Evolutionary conservation across 2,329 filamentous ascomycete species (phyloP).

Genomic region (Plenodomus tracheiphilus): DNA sequence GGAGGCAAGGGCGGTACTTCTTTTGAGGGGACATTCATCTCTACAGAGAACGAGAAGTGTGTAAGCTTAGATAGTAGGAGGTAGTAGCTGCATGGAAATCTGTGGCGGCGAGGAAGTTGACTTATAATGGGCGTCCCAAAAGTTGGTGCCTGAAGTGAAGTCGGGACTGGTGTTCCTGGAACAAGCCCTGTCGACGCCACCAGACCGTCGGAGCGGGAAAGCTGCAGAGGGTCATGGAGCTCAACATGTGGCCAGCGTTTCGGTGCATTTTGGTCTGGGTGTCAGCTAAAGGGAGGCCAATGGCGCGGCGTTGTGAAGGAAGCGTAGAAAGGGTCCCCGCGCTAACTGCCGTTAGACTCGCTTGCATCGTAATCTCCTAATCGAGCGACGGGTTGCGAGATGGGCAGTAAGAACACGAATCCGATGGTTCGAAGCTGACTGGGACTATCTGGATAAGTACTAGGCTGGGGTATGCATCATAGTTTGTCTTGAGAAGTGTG

Average conservation of each 20-base stretch:
- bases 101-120: neutral
- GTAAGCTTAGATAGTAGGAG: neutral
- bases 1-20: constrained; percentile 5
- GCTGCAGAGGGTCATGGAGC: neutral
- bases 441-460: neutral
- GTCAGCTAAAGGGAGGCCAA: neutral
- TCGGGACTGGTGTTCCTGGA: neutral
- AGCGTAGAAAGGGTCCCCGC: neutral
- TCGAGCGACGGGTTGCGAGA: constrained; percentile 20
- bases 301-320: neutral
- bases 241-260: neutral
- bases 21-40: constrained; percentile 1
- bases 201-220: neutral
- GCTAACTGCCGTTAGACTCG: constrained; percentile 9
- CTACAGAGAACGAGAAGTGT: neutral
- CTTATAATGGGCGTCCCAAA: constrained; percentile 2
- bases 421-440: neutral
- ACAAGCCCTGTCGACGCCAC: neutral
- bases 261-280: neutral
- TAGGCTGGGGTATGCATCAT: neutral
- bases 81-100: neutral
- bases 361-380: constrained; percentile 12
- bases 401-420: neutral
- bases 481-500: neutral
- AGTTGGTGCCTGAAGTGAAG: constrained; percentile 10